Evolutionary conservation across 305 asterid genomes (phyloP), one percentile per base, ranked within the genome.

Genomic region (Fraxinus baroniana): DNA sequence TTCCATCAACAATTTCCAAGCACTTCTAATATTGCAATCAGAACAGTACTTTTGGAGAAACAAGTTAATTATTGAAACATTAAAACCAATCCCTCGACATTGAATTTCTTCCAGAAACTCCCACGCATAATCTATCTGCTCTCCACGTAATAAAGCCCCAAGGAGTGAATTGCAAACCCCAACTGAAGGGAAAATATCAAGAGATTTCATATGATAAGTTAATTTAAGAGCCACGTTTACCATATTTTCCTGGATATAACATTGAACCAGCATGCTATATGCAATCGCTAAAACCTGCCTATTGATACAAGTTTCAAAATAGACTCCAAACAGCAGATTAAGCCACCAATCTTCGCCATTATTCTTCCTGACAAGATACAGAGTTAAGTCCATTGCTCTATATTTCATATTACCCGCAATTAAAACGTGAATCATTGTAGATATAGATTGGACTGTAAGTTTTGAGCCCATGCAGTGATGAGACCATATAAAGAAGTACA

Each of bases 131-230:
- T 81, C 85, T 36, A 32, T 77, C 9, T 84, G 82, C 35, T 72
- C 79, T 37, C 79, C 41, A n/a, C 28, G 70, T 77, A 84, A 72
- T 73, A 84, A 73, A 36, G 64, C 73, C 78, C 78, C 32, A 24
- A 84, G 74, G 68, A 84, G 84, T 57, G 85, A 70, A 81, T 79
- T 71, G 60, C 87, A 84, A 77, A 84, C 87, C 44, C 84, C 39
- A 17, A 32, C 7, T 0, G 87, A 84, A 13, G 87, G 87, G 49
- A 81, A 77, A 33, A 84, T 37, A 33, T 78, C 57, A 36, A 78
- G 70, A n/a, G 55, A 76, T 72, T 57, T 81, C 77, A 84, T 39
- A 73, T 81, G 78, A 57, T 15, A 32, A 64, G 64, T 32, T 74
- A 84, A 78, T 46, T 28, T 37, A 20, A 80, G 80, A 73, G 84